These are phyloP conservation scores for Melanogaster broomeanus DNA, from an alignment of 768 basidiomycete genomes.

Conservation along the genomic window DNA sequence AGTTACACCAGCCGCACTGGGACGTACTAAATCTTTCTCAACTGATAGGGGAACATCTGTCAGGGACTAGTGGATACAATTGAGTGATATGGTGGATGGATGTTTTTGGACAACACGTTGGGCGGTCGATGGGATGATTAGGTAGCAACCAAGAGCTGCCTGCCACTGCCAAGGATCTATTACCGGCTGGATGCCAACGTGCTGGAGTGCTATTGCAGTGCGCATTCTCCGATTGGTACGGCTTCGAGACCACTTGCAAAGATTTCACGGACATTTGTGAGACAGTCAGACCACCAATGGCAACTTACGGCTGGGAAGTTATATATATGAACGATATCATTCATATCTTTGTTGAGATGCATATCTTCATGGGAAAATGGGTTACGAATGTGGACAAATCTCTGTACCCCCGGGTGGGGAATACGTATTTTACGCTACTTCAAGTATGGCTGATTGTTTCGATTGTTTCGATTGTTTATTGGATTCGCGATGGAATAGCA, in stretches of 20 bases:
- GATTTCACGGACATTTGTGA: not conserved
- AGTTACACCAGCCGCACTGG: constrained; percentile 24
- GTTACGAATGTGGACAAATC: not conserved
- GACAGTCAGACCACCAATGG: too few species aligned
- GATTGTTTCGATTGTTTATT: too few species aligned
- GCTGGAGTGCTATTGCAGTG: not conserved
- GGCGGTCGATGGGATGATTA: too few species aligned
- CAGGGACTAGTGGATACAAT: constrained; percentile 1
- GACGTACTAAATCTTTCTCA: constrained; percentile 18
- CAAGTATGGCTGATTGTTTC: not conserved
- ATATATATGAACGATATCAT: too few species aligned
- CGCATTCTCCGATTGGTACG: not conserved
- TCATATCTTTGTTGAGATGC: too few species aligned
- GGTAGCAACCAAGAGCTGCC: too few species aligned
- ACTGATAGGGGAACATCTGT: constrained; percentile 14
- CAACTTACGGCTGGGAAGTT: too few species aligned
- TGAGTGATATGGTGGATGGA: not conserved
- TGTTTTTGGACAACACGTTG: too few species aligned
- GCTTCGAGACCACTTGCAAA: not conserved
- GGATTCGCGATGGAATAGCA: too few species aligned
- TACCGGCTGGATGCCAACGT: not conserved
- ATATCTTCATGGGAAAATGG: not conserved
- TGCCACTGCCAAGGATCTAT: not conserved
- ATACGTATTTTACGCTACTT: not conserved
- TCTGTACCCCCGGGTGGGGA: not conserved